Evolutionary conservation across 352 stramenopile genomes (phyloP), one percentile per base, ranked within the genome.

Genomic region (Thalassiosira exigua): DNA sequence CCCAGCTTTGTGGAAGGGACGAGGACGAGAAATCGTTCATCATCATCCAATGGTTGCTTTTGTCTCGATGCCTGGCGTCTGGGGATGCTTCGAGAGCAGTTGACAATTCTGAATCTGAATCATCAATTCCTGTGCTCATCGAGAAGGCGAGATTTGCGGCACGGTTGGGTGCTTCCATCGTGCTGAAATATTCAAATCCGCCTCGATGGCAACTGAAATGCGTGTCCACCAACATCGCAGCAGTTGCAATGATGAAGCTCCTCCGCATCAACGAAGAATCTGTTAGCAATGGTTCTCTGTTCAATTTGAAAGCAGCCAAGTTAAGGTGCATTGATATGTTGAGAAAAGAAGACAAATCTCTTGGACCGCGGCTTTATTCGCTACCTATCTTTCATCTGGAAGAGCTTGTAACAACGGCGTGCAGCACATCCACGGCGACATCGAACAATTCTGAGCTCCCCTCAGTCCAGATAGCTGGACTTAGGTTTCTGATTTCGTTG

Each of bases 381-480:
- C 69, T 60, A 19, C 81, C 88, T 32, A 68, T 75, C 39, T 86
- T 92, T 30, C 84, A 91, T 74, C 62, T 91, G 7, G 58, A 81
- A 69, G 84, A 87, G 19, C 59, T 93, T 30, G 50, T 93, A 0
- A 67, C 67, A 19, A 68, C 70, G 48, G 79, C 82, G 54, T 94
- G 89, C 36, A 84, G 72, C 51, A 69, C 77, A 58, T 80, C 81
- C 22, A 80, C 84, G 74, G 71, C 87, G 26, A 88, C 87, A 44
- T 87, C 82, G 19, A 90, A 93, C 68, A 83, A 92, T 41, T 80
- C 84, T 30, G 87, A 94, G 66, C 69, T 94, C 22, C 66, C 74
- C 14, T 72, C 75, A 41, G 58, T 93, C 21, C 89, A 94, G 71
- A 77, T 77, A 73, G 71, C 69, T 80, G 82, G 87, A 14, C 75